Conservation (phyloP, 768 basidiomycete species). For the Pilatotrama ljubarskyi region DNA sequence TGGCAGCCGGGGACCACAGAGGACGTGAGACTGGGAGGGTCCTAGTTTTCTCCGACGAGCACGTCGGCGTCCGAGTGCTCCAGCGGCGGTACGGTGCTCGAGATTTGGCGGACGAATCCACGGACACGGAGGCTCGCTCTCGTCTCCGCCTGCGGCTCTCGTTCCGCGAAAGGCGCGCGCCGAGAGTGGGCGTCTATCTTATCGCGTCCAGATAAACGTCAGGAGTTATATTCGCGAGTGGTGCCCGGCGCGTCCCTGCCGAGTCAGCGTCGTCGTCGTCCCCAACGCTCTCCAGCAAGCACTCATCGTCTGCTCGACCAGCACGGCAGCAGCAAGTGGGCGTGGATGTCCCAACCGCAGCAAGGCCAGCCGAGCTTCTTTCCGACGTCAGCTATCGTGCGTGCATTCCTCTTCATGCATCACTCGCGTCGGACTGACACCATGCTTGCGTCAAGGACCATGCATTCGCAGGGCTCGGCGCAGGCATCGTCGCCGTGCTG, state of each 20-base stretch:
- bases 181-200: constrained; percentile 6
- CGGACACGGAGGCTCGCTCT: not conserved
- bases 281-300: constrained; percentile 1
- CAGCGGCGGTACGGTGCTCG: not conserved
- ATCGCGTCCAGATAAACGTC: constrained; percentile 1
- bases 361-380: constrained; percentile 42
- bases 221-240: constrained; percentile 3
- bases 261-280: constrained; percentile 3
- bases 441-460: constrained; percentile 65
- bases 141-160: not conserved
- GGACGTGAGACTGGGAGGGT: not conserved
- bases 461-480: constrained; percentile 90
- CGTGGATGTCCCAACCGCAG: constrained; percentile 24
- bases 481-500: constrained; percentile 88
- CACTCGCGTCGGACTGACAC: constrained; percentile 4
- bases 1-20: not conserved
- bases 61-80: constrained; percentile 8
- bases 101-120: not conserved
- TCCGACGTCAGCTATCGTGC: constrained; percentile 34
- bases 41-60: constrained; percentile 7
- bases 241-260: not conserved
- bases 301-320: not conserved
- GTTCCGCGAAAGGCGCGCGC: not conserved
- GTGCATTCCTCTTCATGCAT: not conserved
- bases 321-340: constrained; percentile 3